Evolutionary conservation across 2,329 filamentous ascomycete species (phyloP), one percentile per base, ranked within the genome.

Genomic region (Trichoderma semiorbis): DNA sequence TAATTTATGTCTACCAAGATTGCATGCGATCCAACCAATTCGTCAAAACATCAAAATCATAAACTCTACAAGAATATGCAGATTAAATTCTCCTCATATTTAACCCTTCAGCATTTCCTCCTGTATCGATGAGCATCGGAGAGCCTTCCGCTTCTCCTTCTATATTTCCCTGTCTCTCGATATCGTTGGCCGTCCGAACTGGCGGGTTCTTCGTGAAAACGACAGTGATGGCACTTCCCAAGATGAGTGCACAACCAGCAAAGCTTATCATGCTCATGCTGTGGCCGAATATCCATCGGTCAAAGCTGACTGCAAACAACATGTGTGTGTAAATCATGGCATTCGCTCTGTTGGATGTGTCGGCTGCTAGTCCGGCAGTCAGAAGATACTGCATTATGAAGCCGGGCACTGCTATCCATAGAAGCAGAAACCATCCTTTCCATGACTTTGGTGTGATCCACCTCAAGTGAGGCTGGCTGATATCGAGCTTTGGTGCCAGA

Each of bases 381-480:
- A 97, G 83, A n/a, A 97, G 85, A 75, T 94, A 94, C 86, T 97
- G 95, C 88, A 95, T 92, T 26, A 92, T 79, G 78, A 97, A 95
- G 0, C 95, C 95, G 74, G 91, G 91, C 0, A 89, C 77, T 0
- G 92, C 93, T 5, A 97, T 83, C 47, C 91, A 87, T 0, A 90
- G 69, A 18, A 97, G 82, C 50, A 94, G 85, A 0, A 83, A 79
- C 91, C 92, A 95, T 78, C 95, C 84, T 67, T 81, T 81, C 53
- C 76, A 14, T 30, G 83, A 79, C 5, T 79, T 75, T 2, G 84
- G 83, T 32, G 84, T 77, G 2, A 79, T 80, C 75, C 87, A 84
- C 26, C 78, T 80, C 75, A 88, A 75, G 10, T 76, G 81, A 5
- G 85, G 86, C 74, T 87, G 85, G 26, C 79, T 81, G 63, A 87